These are phyloP conservation scores for Komagataella phaffii DNA, from an alignment of 805 yeast species.

Conservation along the genomic window DNA sequence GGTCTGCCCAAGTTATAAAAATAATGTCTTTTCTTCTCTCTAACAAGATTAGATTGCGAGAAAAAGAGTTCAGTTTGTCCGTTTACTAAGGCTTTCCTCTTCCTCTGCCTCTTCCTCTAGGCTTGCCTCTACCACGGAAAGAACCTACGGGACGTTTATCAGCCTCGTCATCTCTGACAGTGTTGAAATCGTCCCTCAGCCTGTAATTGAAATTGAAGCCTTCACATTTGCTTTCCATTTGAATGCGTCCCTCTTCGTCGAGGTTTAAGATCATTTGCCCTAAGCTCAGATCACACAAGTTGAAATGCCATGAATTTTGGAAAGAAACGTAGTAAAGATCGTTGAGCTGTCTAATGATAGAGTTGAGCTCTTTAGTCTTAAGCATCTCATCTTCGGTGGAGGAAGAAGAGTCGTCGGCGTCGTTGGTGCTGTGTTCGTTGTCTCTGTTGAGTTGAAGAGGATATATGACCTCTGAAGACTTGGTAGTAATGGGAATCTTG, in stretches of 20 bases:
- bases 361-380: conserved; percentile 24
- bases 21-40: background rate
- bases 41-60: background rate
- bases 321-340: conserved; percentile 52
- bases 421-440: background rate
- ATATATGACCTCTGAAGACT: conserved; percentile 18
- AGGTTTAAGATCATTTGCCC: conserved; percentile 34
- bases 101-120: conserved; percentile 8
- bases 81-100: conserved; percentile 5
- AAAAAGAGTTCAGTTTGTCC: background rate
- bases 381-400: conserved; percentile 7
- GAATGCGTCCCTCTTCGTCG: conserved; percentile 28
- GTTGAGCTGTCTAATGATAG: conserved; percentile 33
- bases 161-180: conserved; percentile 1
- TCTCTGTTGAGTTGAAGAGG: conserved; percentile 12
- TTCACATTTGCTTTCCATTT: conserved; percentile 35
- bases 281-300: conserved; percentile 45
- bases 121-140: conserved; percentile 2
- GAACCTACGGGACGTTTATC: background rate
- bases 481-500: conserved; percentile 38
- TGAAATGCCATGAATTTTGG: conserved; percentile 68
- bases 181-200: conserved; percentile 2
- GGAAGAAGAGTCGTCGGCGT: conserved; percentile 5
- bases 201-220: conserved; percentile 57
- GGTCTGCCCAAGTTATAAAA: conserved; percentile 6